Percentiles rank a stretch among this genome's conserved stretches.
Conservation (phyloP, 495 filamentous ascomycete genomes). For the Trichoderma orchidacearum region DNA sequence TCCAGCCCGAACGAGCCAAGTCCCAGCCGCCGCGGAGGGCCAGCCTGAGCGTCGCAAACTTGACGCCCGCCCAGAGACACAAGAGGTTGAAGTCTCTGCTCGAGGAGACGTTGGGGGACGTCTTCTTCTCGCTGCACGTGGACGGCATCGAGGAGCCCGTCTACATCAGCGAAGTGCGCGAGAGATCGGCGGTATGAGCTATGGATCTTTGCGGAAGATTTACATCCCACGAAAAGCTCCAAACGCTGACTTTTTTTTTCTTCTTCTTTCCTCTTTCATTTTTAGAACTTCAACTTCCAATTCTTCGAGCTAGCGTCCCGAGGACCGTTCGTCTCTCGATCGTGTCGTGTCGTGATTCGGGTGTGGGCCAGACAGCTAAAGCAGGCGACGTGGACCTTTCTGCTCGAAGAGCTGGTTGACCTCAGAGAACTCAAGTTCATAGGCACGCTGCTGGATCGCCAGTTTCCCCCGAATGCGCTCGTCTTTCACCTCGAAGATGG, state of each 20-base stretch:
- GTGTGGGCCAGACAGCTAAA: slow-evolving; percentile 56
- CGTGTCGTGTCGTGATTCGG: slow-evolving; percentile 50
- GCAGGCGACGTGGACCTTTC: slow-evolving; percentile 41
- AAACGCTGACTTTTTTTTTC: background rate
- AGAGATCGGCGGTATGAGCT: slow-evolving; percentile 48
- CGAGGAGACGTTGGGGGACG: slow-evolving; percentile 62
- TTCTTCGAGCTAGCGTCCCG: slow-evolving; percentile 67
- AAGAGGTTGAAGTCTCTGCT: slow-evolving; percentile 62
- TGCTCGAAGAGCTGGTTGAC: slow-evolving; percentile 60
- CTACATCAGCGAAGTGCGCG: slow-evolving; percentile 77
- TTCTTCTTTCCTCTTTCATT: background rate
- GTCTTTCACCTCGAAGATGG: slow-evolving; percentile 83
- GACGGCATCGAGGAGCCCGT: slow-evolving; percentile 52
- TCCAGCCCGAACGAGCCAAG: slow-evolving; percentile 6
- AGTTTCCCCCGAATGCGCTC: slow-evolving; percentile 73
- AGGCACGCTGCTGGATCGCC: slow-evolving; percentile 62
- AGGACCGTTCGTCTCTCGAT: slow-evolving; percentile 50
- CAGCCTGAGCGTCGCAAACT: slow-evolving; percentile 57
- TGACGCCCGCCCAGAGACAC: slow-evolving; percentile 56
- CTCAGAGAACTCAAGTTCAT: slow-evolving; percentile 67
- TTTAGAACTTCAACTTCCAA: slow-evolving; percentile 72
- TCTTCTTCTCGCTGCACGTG: slow-evolving; percentile 79
- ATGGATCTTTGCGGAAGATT: background rate
- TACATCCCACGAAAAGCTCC: background rate
- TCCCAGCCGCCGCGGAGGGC: slow-evolving; percentile 34